A percentile compares a stretch with the other conserved stretches of the same genome.
Evolutionary conservation across 2,329 filamentous ascomycete genomes (phyloP).

Genomic region (Ophiostoma triangulosporum): DNA sequence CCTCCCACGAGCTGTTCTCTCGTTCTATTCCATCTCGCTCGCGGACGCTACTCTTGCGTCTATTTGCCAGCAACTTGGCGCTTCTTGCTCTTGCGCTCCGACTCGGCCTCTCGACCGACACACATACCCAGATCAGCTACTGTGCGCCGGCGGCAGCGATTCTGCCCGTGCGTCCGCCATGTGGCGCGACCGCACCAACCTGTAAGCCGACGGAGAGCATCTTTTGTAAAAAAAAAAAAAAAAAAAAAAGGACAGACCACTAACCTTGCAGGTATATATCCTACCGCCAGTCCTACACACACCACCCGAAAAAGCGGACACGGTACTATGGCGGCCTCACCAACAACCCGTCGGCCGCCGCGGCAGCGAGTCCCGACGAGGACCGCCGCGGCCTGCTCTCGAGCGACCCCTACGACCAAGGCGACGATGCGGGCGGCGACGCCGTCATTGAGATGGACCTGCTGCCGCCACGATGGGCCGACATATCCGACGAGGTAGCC

Average conservation of each 20-base stretch:
- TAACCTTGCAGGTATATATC: conserved; percentile 72
- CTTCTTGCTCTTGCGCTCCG: not conserved
- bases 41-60: not conserved
- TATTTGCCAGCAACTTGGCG: not conserved
- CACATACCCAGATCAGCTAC: not conserved
- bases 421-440: conserved; percentile 64
- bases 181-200: conserved; percentile 98
- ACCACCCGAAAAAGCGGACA: conserved; percentile 79
- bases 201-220: conserved; percentile 42
- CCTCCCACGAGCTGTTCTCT: not conserved
- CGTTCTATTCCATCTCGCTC: not conserved
- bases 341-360: conserved; percentile 27
- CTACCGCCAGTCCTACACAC: conserved; percentile 95
- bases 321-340: conserved; percentile 37
- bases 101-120: not conserved
- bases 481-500: conserved; percentile 85
- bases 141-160: conserved; percentile 11
- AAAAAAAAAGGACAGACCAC: not conserved
- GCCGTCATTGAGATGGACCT: conserved; percentile 97
- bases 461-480: conserved; percentile 87
- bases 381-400: conserved; percentile 71
- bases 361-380: conserved; percentile 35
- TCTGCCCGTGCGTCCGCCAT: conserved; percentile 49
- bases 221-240: not conserved
- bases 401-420: conserved; percentile 59